Conservation (phyloP, 176 grass and related monocot species). For the Aegilops umbellulata region DNA sequence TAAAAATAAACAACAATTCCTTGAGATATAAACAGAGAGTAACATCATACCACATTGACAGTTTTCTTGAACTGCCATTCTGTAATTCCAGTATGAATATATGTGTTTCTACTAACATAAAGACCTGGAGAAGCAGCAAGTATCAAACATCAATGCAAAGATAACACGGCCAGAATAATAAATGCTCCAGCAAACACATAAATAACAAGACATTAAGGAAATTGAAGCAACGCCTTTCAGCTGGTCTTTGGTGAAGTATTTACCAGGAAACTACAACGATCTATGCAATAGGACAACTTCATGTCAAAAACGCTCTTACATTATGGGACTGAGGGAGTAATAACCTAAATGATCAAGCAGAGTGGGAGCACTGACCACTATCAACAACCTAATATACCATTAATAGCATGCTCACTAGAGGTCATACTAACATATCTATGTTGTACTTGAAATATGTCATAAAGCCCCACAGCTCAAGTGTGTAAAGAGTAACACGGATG, state of each 20-base stretch:
- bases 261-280: neutral
- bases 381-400: neutral
- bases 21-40: conserved; percentile 17
- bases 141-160: conserved; percentile 3
- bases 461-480: neutral
- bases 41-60: conserved; percentile 87
- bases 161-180: neutral
- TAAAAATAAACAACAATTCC: neutral
- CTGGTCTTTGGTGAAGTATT: neutral
- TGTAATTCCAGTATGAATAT: conserved; percentile 87
- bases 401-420: neutral
- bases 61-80: conserved; percentile 96
- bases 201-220: conserved; percentile 3
- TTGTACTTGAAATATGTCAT: neutral
- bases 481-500: too few relatives aligned
- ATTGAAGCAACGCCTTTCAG: neutral
- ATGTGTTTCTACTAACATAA: conserved; percentile 98
- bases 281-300: neutral
- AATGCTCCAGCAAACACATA: neutral
- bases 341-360: neutral
- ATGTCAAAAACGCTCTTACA: too few relatives aligned
- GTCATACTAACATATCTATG: neutral
- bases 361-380: neutral
- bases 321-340: too few relatives aligned
- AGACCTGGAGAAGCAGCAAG: conserved; percentile 63